Evolutionary conservation across 768 basidiomycete species (phyloP).

Genomic region (Podaxis sp.): DNA sequence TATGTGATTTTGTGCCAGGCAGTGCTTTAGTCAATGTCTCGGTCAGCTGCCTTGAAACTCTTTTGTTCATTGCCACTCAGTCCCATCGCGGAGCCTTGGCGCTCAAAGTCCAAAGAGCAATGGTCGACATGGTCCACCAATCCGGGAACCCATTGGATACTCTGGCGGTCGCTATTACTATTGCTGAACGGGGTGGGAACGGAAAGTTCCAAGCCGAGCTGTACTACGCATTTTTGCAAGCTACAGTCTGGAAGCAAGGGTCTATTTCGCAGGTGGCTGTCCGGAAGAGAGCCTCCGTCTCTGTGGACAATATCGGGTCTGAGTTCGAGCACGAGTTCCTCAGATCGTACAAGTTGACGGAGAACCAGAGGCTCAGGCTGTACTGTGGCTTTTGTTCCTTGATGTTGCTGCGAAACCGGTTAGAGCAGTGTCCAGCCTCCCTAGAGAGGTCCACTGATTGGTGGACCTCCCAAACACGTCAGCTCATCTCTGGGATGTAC

Average conservation of each 20-base stretch:
- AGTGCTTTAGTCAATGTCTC: not conserved
- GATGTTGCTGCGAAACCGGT: not conserved
- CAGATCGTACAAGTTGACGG: not conserved
- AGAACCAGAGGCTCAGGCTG: not conserved
- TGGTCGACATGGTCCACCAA: not conserved
- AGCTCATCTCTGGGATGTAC: not conserved
- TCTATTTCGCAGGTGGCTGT: not conserved
- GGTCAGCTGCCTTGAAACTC: not conserved
- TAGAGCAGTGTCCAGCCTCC: not conserved
- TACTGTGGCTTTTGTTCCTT: not conserved
- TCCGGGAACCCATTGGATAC: not conserved
- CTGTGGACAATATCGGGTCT: not conserved
- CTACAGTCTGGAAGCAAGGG: not conserved
- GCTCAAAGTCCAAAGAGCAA: not conserved
- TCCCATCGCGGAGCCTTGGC: not conserved
- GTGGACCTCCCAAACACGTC: not conserved
- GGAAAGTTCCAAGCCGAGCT: not conserved
- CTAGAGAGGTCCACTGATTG: not conserved
- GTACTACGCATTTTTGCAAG: not conserved
- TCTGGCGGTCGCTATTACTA: not conserved
- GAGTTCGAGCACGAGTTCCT: not conserved
- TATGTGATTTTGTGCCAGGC: not conserved
- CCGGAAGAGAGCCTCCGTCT: not conserved
- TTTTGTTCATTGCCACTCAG: not conserved
- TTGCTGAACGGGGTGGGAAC: not conserved